phyloP scores from a whole-genome alignment of 345 rosid species.

The Kandelia obovata region DNA sequence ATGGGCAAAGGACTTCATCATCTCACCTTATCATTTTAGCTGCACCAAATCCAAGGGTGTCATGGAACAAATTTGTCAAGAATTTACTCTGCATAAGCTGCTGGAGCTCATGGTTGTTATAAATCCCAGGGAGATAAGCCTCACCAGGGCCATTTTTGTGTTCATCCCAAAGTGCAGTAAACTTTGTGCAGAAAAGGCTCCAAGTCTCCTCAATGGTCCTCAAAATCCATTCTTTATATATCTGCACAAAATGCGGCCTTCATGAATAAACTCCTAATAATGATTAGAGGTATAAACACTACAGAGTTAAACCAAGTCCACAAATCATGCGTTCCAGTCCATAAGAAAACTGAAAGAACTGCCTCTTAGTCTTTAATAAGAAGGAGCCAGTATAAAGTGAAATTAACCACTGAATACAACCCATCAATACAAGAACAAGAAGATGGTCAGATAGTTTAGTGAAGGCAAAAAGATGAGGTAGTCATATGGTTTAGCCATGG shows the following conservation, averaged over 20 bases:
- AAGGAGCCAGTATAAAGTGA: not conserved
- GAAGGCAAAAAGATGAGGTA: too few species aligned
- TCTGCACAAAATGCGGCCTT: conserved; percentile 33
- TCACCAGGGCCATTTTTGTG: conserved; percentile 81
- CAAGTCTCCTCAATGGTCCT: conserved; percentile 71
- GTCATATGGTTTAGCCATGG: too few species aligned
- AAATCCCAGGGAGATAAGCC: conserved; percentile 80
- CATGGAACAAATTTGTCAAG: conserved; percentile 71
- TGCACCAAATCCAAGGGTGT: conserved; percentile 88
- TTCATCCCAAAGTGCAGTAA: conserved; percentile 64
- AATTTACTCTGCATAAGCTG: conserved; percentile 58
- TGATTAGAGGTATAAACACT: not conserved
- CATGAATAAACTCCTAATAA: not conserved
- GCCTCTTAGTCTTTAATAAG: not conserved
- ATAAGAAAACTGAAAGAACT: conserved; percentile 1
- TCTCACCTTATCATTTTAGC: conserved; percentile 93
- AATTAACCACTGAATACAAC: not conserved
- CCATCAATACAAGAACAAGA: not conserved
- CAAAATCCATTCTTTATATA: conserved; percentile 73
- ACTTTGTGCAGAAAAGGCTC: conserved; percentile 61
- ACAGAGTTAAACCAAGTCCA: not conserved
- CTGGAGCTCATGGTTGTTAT: conserved; percentile 56
- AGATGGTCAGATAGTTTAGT: not conserved
- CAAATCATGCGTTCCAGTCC: not conserved
- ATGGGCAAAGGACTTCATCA: not conserved